A percentile compares a stretch with the other conserved stretches of the same genome.
Evolutionary conservation across 78 protist species (phyloP).

Genomic region (Dictyostelium intermedium): DNA sequence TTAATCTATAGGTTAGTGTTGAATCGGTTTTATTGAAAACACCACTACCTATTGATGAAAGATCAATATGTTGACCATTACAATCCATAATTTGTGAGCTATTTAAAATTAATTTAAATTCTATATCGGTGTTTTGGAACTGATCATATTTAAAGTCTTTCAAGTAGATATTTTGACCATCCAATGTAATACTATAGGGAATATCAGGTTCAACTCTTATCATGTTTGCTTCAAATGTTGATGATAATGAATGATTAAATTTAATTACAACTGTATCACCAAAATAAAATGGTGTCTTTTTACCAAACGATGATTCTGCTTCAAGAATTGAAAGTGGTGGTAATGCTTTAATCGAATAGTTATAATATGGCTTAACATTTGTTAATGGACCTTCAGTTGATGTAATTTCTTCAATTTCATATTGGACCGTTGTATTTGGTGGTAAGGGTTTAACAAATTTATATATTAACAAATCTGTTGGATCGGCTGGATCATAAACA

Average conservation of each 20-base stretch:
- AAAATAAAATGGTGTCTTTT: conserved; percentile 3
- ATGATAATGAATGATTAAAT: not conserved
- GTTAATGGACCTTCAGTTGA: conserved; percentile 4
- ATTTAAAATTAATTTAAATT: conserved; percentile 5
- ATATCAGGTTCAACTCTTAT: conserved; percentile 37
- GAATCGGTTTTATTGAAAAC: not conserved
- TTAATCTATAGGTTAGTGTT: not conserved
- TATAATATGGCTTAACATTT: not conserved
- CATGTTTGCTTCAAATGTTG: not conserved
- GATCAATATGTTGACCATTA: not conserved
- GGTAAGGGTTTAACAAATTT: not conserved
- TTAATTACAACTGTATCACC: not conserved
- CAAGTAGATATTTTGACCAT: not conserved
- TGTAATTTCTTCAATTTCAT: not conserved
- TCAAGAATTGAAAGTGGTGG: not conserved
- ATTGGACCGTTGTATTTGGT: not conserved
- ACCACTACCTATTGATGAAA: not conserved
- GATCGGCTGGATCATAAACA: not conserved
- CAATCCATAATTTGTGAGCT: not conserved
- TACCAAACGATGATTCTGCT: not conserved
- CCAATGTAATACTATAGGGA: not conserved
- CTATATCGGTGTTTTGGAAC: conserved; percentile 9
- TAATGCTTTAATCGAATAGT: not conserved
- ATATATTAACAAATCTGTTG: not conserved
- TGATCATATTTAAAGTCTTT: not conserved